Evolutionary conservation across 352 stramenopile species (phyloP), one percentile per base, ranked within the genome.

Genomic region (Globisporangium sylvaticum): DNA sequence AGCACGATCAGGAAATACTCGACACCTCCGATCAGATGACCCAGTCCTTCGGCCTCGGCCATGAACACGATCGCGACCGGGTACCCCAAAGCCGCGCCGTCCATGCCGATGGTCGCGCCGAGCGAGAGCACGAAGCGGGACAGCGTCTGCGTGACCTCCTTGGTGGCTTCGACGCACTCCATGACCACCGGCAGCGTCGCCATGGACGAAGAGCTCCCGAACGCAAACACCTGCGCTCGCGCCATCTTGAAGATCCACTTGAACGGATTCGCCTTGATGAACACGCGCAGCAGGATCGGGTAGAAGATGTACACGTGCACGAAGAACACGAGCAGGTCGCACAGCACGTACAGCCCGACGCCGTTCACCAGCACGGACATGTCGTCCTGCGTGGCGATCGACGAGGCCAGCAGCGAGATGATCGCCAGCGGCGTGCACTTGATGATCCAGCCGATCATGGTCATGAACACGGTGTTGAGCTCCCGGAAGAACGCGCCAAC

Each of bases 61-160:
- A 83, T 65, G 63, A 83, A 83, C n/a, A 83, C 54, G 22, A 76
- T 75, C 5, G 67, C 64, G 24, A 78, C 64, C 24, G 76, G 72
- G 34, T 74, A 72, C 32, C 54, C 69, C 3, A 79, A 57, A 4
- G 76, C 73, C 1, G 64, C 48, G 18, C 76, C 76, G 64, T 79
- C 62, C 69, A 77, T 80, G 50, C 69, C 62, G 44, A 74, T 83
- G 2, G 79, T 90, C 6, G 84, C 80, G 0, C 79, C 83, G 15
- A 92, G 74, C 61, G 81, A 81, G 42, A 91, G 58, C 22, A 89
- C 72, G 55, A 91, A 90, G 12, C 80, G 77, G 0, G 80, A 76
- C 4, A 91, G 67, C 29, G 84, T 75, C 58, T 71, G 68, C 18
- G 83, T 83, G 10, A 91, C 74, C 64, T 86, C 75, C 22, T 77